phyloP scores from a whole-genome alignment of 352 stramenopile species.

The Pythium dissotocum region DNA sequence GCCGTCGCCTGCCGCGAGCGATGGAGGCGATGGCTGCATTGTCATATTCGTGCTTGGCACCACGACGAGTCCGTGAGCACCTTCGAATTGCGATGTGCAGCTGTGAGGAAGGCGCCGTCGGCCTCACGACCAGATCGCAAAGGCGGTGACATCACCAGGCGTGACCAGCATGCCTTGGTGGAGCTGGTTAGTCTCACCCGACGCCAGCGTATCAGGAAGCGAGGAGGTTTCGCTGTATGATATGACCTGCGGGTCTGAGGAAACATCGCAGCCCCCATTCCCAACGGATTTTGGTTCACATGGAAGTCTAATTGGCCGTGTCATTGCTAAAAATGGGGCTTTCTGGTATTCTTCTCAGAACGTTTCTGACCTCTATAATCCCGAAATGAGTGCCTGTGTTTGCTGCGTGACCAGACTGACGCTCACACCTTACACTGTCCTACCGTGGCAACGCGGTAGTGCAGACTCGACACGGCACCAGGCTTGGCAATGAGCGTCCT shows the following conservation, averaged over 20 bases:
- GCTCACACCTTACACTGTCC: not conserved
- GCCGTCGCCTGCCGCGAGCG: not conserved
- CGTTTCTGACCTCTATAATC: not conserved
- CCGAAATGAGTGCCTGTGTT: not conserved
- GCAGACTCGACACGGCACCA: not conserved
- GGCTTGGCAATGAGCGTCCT: not conserved
- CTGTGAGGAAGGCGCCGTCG: constrained; percentile 1
- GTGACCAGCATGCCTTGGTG: not conserved
- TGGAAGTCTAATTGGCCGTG: not conserved
- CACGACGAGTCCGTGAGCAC: not conserved
- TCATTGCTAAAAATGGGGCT: not conserved
- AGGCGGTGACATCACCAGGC: not conserved
- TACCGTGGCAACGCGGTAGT: not conserved
- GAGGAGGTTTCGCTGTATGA: not conserved
- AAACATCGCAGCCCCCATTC: not conserved
- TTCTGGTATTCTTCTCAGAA: not conserved
- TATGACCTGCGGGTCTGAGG: not conserved
- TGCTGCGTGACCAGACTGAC: not conserved
- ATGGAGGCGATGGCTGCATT: not conserved
- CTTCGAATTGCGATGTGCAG: constrained; percentile 12
- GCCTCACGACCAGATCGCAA: not conserved
- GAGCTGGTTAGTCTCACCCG: not conserved
- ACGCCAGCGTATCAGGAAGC: not conserved
- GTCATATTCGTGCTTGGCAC: not conserved
- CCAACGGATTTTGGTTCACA: too few species aligned